Conservation (phyloP, 2,329 filamentous ascomycete genomes). For the Penicillium sp. region DNA sequence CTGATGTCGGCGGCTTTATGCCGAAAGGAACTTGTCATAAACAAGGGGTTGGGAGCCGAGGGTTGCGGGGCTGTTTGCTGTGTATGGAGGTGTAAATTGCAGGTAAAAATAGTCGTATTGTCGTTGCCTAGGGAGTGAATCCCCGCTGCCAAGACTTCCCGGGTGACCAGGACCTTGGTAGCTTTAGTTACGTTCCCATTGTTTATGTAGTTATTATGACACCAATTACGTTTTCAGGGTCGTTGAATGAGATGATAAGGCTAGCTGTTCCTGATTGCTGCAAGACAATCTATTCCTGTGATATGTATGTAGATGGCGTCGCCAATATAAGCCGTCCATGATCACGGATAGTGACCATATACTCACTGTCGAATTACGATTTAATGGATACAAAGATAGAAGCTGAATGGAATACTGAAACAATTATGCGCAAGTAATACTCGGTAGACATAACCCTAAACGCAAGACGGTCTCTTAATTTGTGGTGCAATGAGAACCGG, state of each 20-base stretch:
- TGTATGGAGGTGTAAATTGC: background rate
- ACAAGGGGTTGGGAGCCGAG: background rate
- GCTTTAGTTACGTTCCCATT: background rate
- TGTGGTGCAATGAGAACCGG: background rate
- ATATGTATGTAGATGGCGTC: background rate
- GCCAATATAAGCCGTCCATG: background rate
- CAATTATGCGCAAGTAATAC: background rate
- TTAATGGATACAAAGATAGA: background rate
- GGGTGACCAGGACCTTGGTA: background rate
- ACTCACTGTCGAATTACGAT: background rate
- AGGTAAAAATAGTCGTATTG: background rate
- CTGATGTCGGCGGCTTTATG: background rate
- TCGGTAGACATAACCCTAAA: background rate
- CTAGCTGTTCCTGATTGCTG: background rate
- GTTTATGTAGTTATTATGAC: background rate
- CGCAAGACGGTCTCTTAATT: background rate
- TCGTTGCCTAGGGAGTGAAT: constrained; percentile 1
- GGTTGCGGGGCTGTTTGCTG: background rate
- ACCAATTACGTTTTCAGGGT: background rate
- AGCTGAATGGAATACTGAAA: background rate
- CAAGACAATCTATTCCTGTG: background rate
- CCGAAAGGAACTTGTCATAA: background rate
- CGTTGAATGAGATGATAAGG: background rate
- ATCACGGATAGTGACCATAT: background rate
- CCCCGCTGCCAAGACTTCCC: constrained; percentile 3